phyloP scores from a whole-genome alignment of 2,329 filamentous ascomycete species.

The Tolypocladium amazonense region DNA sequence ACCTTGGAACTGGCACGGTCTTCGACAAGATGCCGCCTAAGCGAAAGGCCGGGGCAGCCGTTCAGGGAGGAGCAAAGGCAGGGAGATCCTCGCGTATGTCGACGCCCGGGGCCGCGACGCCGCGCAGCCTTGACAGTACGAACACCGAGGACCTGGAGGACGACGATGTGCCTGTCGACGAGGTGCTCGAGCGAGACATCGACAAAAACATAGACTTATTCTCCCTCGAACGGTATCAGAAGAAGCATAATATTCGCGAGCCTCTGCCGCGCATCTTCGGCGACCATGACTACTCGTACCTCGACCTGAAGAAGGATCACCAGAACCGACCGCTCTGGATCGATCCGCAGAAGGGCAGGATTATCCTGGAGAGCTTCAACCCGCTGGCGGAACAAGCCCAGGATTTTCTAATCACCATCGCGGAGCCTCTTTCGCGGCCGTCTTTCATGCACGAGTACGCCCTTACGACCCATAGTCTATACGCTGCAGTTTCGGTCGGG shows the following conservation, averaged over 20 bases:
- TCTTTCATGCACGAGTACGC: conserved; percentile 89
- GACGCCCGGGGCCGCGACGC: conserved; percentile 50
- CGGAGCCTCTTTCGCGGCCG: conserved; percentile 83
- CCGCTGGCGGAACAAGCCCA: conserved; percentile 78
- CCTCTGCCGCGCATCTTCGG: conserved; percentile 36
- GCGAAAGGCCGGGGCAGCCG: conserved; percentile 49
- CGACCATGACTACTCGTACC: conserved; percentile 65
- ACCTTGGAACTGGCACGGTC: conserved; percentile 5
- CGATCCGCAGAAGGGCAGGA: conserved; percentile 72
- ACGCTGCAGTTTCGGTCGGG: conserved; percentile 93
- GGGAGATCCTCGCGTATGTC: conserved; percentile 47
- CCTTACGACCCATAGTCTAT: conserved; percentile 84
- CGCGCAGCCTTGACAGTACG: conserved; percentile 42
- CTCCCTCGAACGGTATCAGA: conserved; percentile 41
- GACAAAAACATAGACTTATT: conserved; percentile 51
- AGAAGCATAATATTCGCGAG: conserved; percentile 30
- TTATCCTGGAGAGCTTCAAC: conserved; percentile 91
- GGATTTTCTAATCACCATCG: conserved; percentile 91
- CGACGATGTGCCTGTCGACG: conserved; percentile 39
- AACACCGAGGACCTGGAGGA: conserved; percentile 35
- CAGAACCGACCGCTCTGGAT: conserved; percentile 89
- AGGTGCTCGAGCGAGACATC: conserved; percentile 41
- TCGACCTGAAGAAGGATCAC: conserved; percentile 79
- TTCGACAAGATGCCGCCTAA: conserved; percentile 52
- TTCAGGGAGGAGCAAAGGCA: conserved; percentile 39